Conservation (phyloP, 2,329 filamentous ascomycete species). For the Xylariaceae sp. region DNA sequence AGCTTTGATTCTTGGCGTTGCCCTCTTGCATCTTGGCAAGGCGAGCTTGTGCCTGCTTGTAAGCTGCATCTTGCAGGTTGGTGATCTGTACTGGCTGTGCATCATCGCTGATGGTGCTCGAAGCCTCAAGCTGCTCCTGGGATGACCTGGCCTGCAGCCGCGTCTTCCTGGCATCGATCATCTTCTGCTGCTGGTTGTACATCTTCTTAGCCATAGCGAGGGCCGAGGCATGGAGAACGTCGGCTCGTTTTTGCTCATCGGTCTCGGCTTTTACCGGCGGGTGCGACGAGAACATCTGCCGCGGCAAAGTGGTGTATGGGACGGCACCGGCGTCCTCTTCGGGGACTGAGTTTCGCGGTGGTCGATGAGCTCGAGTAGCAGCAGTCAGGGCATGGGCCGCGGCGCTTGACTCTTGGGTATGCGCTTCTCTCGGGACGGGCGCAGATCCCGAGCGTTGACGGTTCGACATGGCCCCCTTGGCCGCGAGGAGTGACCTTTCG, state of each 20-base stretch:
- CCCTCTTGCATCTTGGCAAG: conserved; percentile 74
- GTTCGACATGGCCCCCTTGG: conserved; percentile 65
- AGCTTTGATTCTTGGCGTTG: conserved; percentile 52
- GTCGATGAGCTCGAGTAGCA: conserved; percentile 58
- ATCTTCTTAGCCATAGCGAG: conserved; percentile 85
- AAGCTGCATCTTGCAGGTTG: conserved; percentile 77
- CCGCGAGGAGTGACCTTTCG: conserved; percentile 64
- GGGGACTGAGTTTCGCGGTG: conserved; percentile 35
- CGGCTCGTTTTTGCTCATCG: conserved; percentile 65
- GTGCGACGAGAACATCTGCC: conserved; percentile 69
- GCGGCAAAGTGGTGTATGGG: conserved; percentile 58
- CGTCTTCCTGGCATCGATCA: conserved; percentile 41
- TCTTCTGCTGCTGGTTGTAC: conserved; percentile 63
- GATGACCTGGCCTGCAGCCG: conserved; percentile 25
- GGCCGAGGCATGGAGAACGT: conserved; percentile 72
- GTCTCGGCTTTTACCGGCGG: conserved; percentile 65
- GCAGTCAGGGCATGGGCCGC: conserved; percentile 64
- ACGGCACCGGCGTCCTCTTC: conserved; percentile 58
- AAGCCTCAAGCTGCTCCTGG: conserved; percentile 24
- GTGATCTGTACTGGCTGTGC: conserved; percentile 47
- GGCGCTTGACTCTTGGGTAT: conserved; percentile 53
- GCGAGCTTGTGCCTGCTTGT: conserved; percentile 76
- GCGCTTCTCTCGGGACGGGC: conserved; percentile 38
- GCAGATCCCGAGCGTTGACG: conserved; percentile 59
- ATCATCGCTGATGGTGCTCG: conserved; percentile 26